Base-by-base conservation (phyloP, 2,329 filamentous ascomycete species). In the Aspergillus udagawae region DNA sequence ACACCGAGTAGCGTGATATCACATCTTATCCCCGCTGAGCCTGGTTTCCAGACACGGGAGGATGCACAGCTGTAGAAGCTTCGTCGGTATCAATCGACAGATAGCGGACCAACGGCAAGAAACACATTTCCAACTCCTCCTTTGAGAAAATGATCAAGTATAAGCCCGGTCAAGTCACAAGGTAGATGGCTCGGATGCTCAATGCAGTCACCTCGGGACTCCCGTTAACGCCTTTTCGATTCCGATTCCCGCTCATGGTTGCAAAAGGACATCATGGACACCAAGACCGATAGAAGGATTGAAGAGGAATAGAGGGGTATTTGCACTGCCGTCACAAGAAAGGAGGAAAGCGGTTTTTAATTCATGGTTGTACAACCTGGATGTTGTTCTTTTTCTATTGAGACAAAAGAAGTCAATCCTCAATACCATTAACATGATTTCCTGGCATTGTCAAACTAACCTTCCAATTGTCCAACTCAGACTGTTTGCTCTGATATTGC, bases 391-490 rank as follows among this genome's bases (percentile, higher is more conserved):
- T 79, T 61, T 77, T 79, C 77, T 79, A 60, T 63, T 63, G 63
- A 51, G 28, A 35, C n/a, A 48, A 29, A 60, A 25, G 23, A 52
- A 56, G 10, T 21, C 25, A 48, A 12, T 20, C n/a, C 8, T 12
- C 17, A 35, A n/a, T 17, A 32, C 12, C 10, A n/a, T 25, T 28
- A 3, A n/a, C 10, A 21, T 23, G 25, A 21, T 9, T 3, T 10
- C 8, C 12, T 28, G 23, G 9, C 0, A 49, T 35, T 12, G 28
- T 45, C 32, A 23, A 47, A 71, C 86, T 57, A 78, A 95, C 93
- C 91, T 99, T 99, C 94, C 94, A 99, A 75, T 88, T 92, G 73
- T 99, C 93, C 81, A 99, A 85, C 72, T 99, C 94, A 45, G 91
- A 86, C 75, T 99, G 92, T 77, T 96, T 96, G 32, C 82, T 79